Evolutionary conservation across 495 filamentous ascomycete genomes (phyloP).

Genomic region (Aspergillus leporis): DNA sequence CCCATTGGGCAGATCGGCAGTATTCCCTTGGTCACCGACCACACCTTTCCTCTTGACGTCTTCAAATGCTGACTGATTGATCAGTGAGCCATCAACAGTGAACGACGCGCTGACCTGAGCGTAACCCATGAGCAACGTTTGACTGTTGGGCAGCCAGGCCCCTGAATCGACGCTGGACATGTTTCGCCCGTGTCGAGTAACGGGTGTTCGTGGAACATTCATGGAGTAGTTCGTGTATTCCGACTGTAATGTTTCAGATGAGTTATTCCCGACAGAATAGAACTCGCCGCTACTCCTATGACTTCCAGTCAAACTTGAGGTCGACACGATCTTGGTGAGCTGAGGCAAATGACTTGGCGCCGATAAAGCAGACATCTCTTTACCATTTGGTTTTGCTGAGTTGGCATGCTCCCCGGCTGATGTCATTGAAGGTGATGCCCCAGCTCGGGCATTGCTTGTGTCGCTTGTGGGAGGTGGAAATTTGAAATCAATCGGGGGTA

Average conservation of each 20-base stretch:
- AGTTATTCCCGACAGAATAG: conserved; percentile 90
- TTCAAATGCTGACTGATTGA: conserved; percentile 89
- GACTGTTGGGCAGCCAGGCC: conserved; percentile 51
- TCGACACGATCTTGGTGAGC: conserved; percentile 71
- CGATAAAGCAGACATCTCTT: conserved; percentile 22
- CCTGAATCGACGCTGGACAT: conserved; percentile 57
- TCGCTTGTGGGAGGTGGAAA: conserved; percentile 57
- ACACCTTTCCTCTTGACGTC: conserved; percentile 94
- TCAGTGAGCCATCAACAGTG: conserved; percentile 83
- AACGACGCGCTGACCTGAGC: conserved; percentile 93
- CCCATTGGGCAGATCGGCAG: conserved; percentile 60
- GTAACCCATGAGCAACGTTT: conserved; percentile 96
- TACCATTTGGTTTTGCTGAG: conserved; percentile 16
- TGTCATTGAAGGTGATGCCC: conserved; percentile 35
- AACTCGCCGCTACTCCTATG: conserved; percentile 91
- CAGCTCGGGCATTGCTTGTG: conserved; percentile 32
- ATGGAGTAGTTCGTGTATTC: conserved; percentile 76
- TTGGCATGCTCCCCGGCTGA: conserved; percentile 22
- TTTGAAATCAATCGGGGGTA: conserved; percentile 62
- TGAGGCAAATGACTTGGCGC: conserved; percentile 55
- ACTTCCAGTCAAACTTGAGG: conserved; percentile 62
- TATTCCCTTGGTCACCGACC: conserved; percentile 76
- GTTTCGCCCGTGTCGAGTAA: conserved; percentile 60
- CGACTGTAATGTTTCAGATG: conserved; percentile 87
- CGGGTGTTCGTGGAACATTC: conserved; percentile 41